phyloP scores from a whole-genome alignment of 441 rosid species.

The Flueggea neowawraea region DNA sequence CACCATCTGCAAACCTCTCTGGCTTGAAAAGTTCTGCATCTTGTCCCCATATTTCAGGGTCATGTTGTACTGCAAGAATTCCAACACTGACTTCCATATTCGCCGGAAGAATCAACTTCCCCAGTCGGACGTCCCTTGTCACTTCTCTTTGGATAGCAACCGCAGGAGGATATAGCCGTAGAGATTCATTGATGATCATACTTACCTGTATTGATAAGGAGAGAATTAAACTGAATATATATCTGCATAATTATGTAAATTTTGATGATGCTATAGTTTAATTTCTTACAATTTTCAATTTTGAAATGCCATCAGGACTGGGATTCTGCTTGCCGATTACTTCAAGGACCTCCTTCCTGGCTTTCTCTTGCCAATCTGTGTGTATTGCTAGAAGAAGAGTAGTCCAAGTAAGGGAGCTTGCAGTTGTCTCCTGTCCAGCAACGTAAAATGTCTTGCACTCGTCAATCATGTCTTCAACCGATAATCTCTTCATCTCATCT shows the following conservation, averaged over 20 bases:
- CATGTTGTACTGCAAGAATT: conserved; percentile 27
- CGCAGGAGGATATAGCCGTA: conserved; percentile 34
- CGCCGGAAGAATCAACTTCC: conserved; percentile 29
- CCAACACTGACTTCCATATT: conserved; percentile 18
- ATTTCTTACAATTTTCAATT: conserved; percentile 27
- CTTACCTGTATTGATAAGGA: conserved; percentile 14
- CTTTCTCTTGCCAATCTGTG: conserved; percentile 41
- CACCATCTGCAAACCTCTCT: conserved; percentile 41
- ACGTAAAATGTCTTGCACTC: conserved; percentile 46
- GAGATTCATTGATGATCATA: conserved; percentile 34
- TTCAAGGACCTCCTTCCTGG: conserved; percentile 28
- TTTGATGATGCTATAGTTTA: too few species aligned
- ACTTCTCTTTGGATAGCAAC: conserved; percentile 11
- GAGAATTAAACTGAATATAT: background rate
- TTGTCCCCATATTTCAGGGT: conserved; percentile 40
- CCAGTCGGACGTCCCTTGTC: conserved; percentile 13
- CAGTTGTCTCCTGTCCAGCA: conserved; percentile 44
- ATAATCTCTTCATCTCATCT: conserved; percentile 21
- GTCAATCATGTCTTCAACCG: conserved; percentile 26
- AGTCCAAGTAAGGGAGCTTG: conserved; percentile 28
- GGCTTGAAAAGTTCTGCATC: conserved; percentile 40
- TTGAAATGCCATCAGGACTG: conserved; percentile 22
- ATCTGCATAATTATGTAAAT: background rate
- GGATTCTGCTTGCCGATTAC: conserved; percentile 26
- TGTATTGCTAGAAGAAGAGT: conserved; percentile 28